Percentiles rank a stretch among this genome's conserved stretches.
These are phyloP conservation scores for Gryganskiella cystojenkinii DNA, from an alignment of 192 early-diverging fungal genomes.

Conservation along the genomic window DNA sequence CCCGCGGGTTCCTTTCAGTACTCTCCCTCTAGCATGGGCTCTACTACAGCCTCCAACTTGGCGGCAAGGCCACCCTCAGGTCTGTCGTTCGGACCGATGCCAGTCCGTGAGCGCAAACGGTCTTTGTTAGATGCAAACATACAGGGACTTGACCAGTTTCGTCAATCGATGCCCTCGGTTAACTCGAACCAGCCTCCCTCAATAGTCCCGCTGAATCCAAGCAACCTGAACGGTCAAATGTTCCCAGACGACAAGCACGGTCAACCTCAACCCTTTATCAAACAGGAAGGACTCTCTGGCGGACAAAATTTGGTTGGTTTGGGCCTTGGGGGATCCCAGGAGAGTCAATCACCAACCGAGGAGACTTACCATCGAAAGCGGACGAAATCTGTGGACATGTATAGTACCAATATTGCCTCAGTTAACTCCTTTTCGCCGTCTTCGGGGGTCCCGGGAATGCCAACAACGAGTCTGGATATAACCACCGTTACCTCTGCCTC, in stretches of 20 bases:
- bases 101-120: constrained; percentile 47
- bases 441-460: not conserved
- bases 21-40: constrained; percentile 35
- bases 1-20: constrained; percentile 48
- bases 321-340: constrained; percentile 18
- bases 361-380: constrained; percentile 48
- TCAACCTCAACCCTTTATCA: not conserved
- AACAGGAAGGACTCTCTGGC: not conserved
- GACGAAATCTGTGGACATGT: constrained; percentile 52
- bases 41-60: constrained; percentile 18
- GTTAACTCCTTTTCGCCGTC: constrained; percentile 32
- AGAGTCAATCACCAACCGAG: constrained; percentile 6
- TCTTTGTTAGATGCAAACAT: constrained; percentile 47
- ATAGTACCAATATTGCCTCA: constrained; percentile 28
- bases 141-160: constrained; percentile 43
- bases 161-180: constrained; percentile 25
- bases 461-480: constrained; percentile 19
- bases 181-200: constrained; percentile 1
- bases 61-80: constrained; percentile 44
- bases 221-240: constrained; percentile 1
- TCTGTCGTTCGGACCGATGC: constrained; percentile 42
- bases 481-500: not conserved
- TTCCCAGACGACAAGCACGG: constrained; percentile 21
- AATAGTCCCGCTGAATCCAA: not conserved
- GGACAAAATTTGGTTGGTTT: constrained; percentile 31